Evolutionary conservation across 1,284 basidiomycete genomes (phyloP).

Genomic region (Rhizoctonia solani): DNA sequence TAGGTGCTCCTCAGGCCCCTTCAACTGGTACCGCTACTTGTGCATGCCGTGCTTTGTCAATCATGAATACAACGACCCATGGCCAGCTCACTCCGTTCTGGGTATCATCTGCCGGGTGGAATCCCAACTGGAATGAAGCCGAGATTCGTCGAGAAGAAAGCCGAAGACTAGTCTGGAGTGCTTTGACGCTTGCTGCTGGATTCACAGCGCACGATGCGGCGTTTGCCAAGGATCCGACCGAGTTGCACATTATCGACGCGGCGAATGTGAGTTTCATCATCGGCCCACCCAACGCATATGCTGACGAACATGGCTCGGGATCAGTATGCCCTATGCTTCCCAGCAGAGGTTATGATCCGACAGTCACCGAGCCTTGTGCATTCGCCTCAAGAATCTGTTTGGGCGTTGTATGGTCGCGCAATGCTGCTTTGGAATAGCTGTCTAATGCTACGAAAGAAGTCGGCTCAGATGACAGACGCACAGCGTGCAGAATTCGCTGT

Average conservation of each 20-base stretch:
- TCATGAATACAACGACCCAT: constrained; percentile 34
- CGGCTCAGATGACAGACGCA: constrained; percentile 43
- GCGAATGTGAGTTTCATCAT: constrained; percentile 33
- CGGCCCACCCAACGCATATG: not conserved
- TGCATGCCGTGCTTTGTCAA: constrained; percentile 48
- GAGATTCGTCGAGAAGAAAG: constrained; percentile 71
- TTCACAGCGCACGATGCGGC: constrained; percentile 65
- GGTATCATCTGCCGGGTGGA: constrained; percentile 66
- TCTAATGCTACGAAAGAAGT: constrained; percentile 54
- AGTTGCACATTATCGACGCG: constrained; percentile 65
- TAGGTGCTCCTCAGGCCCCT: constrained; percentile 10
- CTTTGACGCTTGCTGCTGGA: constrained; percentile 62
- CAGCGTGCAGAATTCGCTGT: constrained; percentile 66
- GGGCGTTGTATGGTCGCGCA: constrained; percentile 69
- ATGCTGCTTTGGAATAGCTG: constrained; percentile 75
- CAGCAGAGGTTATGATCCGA: constrained; percentile 51
- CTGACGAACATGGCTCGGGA: constrained; percentile 11
- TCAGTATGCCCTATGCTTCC: constrained; percentile 70
- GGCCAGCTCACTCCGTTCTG: constrained; percentile 62
- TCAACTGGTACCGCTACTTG: constrained; percentile 45
- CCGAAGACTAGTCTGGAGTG: constrained; percentile 72
- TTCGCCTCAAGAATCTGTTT: constrained; percentile 58
- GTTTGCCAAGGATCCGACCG: constrained; percentile 48
- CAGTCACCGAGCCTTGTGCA: not conserved
- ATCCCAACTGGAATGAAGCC: constrained; percentile 57